Evolutionary conservation across 2,329 filamentous ascomycete genomes (phyloP).

Genomic region (Xylariales sp.): DNA sequence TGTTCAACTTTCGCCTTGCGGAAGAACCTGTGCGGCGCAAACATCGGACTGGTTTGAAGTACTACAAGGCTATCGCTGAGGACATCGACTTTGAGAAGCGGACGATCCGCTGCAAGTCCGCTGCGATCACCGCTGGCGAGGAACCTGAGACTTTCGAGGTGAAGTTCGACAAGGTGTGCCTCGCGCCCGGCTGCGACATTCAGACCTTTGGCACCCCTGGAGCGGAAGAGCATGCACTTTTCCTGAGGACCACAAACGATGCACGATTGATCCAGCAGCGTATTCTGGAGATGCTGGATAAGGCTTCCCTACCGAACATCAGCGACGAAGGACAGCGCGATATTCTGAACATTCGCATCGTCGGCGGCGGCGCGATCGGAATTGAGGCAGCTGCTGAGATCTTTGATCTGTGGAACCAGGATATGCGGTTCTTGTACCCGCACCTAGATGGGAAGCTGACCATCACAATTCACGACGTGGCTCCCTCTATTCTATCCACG

Average conservation of each 20-base stretch:
- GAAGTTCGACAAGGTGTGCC: constrained; percentile 35
- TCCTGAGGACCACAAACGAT: constrained; percentile 31
- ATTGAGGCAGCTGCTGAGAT: constrained; percentile 39
- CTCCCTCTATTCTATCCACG: constrained; percentile 32
- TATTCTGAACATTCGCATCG: constrained; percentile 32
- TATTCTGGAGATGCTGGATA: constrained; percentile 24
- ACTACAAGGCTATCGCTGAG: constrained; percentile 35
- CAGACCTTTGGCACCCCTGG: constrained; percentile 36
- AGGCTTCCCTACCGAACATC: constrained; percentile 19
- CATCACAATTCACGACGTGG: constrained; percentile 40
- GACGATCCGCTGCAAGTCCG: constrained; percentile 29
- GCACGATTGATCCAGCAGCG: constrained; percentile 28
- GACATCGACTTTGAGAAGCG: constrained; percentile 31
- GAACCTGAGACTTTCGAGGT: constrained; percentile 28
- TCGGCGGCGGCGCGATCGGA: constrained; percentile 37
- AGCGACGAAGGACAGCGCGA: constrained; percentile 25
- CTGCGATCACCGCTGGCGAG: constrained; percentile 24
- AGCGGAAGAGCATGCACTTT: constrained; percentile 32
- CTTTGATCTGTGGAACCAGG: constrained; percentile 34
- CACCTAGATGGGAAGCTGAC: constrained; percentile 32
- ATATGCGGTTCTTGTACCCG: constrained; percentile 34
- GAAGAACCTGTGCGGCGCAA: constrained; percentile 37
- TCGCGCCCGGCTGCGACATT: constrained; percentile 36
- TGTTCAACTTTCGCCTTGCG: constrained; percentile 39
- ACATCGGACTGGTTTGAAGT: constrained; percentile 23